A percentile compares a stretch with the other conserved stretches of the same genome.
Evolutionary conservation across 1,284 basidiomycete genomes (phyloP).

Genomic region (Irpex rosettiformis): DNA sequence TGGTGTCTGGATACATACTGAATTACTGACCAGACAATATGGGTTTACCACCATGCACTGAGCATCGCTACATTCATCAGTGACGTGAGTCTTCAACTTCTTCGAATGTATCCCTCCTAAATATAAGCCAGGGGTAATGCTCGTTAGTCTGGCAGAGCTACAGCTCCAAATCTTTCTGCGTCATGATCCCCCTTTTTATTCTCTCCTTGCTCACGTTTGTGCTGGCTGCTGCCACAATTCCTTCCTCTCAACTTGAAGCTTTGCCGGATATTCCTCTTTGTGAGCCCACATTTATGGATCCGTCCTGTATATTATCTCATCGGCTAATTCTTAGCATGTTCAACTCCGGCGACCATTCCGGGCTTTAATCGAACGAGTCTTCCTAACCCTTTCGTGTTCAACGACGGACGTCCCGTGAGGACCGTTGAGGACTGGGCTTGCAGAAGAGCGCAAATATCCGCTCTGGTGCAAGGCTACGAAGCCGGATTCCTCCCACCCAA

Average conservation of each 20-base stretch:
- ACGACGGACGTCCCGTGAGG: conserved; percentile 34
- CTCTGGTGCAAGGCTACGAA: conserved; percentile 47
- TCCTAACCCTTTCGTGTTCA: conserved; percentile 49
- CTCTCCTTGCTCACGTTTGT: neutral
- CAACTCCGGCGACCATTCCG: conserved; percentile 22
- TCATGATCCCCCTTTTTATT: neutral
- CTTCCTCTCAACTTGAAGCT: neutral
- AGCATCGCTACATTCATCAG: neutral
- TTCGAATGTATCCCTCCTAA: neutral
- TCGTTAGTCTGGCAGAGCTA: neutral
- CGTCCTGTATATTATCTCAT: neutral
- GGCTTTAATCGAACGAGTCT: conserved; percentile 35
- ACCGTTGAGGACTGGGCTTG: conserved; percentile 46
- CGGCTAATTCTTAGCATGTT: conserved; percentile 9
- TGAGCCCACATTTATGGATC: neutral
- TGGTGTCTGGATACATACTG: neutral
- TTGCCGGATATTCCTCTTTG: neutral
- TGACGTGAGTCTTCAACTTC: neutral
- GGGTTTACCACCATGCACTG: neutral
- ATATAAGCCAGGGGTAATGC: neutral
- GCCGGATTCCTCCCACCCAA: conserved; percentile 42
- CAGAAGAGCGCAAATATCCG: conserved; percentile 42
- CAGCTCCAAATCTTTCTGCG: neutral
- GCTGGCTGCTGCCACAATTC: neutral
- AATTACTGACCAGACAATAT: neutral